Conservation (phyloP, 305 asterid species). For the Solanum hybrid region DNA sequence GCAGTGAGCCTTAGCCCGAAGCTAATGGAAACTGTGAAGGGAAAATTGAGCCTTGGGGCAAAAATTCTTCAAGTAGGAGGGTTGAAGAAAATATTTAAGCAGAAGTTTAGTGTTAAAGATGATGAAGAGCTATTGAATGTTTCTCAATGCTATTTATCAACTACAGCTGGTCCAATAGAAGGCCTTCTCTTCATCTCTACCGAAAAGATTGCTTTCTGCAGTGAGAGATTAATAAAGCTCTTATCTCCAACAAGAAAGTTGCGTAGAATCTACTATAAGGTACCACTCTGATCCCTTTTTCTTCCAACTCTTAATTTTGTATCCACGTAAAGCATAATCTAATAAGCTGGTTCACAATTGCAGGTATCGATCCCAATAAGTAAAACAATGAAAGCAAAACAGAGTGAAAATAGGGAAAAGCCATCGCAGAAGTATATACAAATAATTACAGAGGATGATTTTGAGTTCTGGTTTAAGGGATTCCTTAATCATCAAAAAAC, state of each 20-base stretch:
- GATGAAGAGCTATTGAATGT: neutral
- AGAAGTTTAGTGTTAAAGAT: neutral
- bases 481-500: too few relatives aligned
- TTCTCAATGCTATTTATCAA: slow-evolving; percentile 1
- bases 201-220: slow-evolving; percentile 3
- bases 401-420: neutral
- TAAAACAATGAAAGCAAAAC: slow-evolving; percentile 3
- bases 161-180: neutral
- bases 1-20: neutral
- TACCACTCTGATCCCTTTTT: neutral
- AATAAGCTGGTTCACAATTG: neutral
- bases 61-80: slow-evolving; percentile 13
- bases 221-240: slow-evolving; percentile 8
- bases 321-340: neutral
- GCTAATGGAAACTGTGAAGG: slow-evolving; percentile 7
- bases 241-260: neutral
- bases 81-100: slow-evolving; percentile 2
- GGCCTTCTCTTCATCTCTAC: neutral
- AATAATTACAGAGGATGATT: slow-evolving; percentile 8
- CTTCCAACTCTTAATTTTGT: neutral
- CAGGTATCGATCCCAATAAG: slow-evolving; percentile 10
- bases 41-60: slow-evolving; percentile 13
- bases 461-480: neutral
- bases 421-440: too few relatives aligned
- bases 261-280: slow-evolving; percentile 4